Evolutionary conservation across 75 land plant genomes (phyloP), one percentile per base, ranked within the genome.

Genomic region (Selaginella moellendorffii): DNA sequence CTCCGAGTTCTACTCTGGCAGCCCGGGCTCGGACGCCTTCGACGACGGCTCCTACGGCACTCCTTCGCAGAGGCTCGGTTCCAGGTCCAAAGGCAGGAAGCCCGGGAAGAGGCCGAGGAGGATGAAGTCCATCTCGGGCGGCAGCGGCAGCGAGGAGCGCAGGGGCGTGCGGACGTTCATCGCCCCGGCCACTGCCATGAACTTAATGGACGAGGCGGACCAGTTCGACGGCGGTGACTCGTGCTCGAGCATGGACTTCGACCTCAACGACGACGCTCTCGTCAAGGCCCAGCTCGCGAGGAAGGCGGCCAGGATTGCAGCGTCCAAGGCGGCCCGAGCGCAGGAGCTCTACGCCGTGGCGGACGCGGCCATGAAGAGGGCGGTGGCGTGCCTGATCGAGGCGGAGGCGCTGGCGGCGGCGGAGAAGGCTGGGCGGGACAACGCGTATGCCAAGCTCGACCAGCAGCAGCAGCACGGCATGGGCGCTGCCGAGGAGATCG

Each of bases 121-220:
- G 46, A 36, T 36, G 46, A 36, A 36, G 46, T 36, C 46, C 46
- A 36, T n/a, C n/a, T n/a, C n/a, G n/a, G n/a, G n/a, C n/a, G n/a
- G n/a, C n/a, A n/a, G n/a, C n/a, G n/a, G n/a, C n/a, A n/a, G n/a
- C n/a, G n/a, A n/a, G n/a, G n/a, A n/a, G n/a, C n/a, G n/a, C n/a
- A n/a, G n/a, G n/a, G n/a, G n/a, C n/a, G n/a, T n/a, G n/a, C n/a
- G n/a, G n/a, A n/a, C n/a, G n/a, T n/a, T n/a, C n/a, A n/a, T n/a
- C n/a, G n/a, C n/a, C n/a, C n/a, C n/a, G n/a, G n/a, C n/a, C n/a
- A n/a, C n/a, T n/a, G n/a, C n/a, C n/a, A n/a, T n/a, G n/a, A n/a
- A n/a, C n/a, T n/a, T n/a, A n/a, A n/a, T 36, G 46, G 14, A 36
- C 46, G 46, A 36, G 46, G 46, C 5, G 14, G 46, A 36, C 46